Conservation (phyloP, 768 basidiomycete genomes). For the Asterophora parasitica region DNA sequence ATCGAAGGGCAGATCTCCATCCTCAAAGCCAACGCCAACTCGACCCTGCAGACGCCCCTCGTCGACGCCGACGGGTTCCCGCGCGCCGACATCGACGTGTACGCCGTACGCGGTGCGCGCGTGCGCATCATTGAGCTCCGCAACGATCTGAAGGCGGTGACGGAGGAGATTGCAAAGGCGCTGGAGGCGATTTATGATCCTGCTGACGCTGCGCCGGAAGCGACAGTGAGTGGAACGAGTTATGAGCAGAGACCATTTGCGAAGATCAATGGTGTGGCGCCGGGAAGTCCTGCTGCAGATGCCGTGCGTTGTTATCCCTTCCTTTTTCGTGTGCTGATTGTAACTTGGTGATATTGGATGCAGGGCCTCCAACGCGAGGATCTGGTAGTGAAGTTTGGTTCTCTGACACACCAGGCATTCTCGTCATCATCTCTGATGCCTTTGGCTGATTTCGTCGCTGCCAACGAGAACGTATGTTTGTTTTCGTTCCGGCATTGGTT, state of each 20-base stretch:
- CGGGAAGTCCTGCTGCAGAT: slow-evolving; percentile 74
- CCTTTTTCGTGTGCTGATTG: background rate
- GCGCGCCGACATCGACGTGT: slow-evolving; percentile 80
- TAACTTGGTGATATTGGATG: too few species aligned
- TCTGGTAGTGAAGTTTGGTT: slow-evolving; percentile 70
- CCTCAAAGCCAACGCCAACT: slow-evolving; percentile 55
- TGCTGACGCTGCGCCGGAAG: slow-evolving; percentile 1
- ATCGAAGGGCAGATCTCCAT: slow-evolving; percentile 58
- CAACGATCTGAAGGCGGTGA: slow-evolving; percentile 69
- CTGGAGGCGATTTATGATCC: slow-evolving; percentile 68
- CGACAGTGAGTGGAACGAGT: background rate
- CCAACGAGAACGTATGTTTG: slow-evolving; percentile 68
- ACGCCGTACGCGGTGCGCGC: slow-evolving; percentile 70
- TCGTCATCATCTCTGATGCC: slow-evolving; percentile 51
- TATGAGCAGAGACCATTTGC: slow-evolving; percentile 55
- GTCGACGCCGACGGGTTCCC: slow-evolving; percentile 90
- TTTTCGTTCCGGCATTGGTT: too few species aligned
- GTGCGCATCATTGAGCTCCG: slow-evolving; percentile 73
- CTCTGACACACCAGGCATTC: slow-evolving; percentile 51
- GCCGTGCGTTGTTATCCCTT: slow-evolving; percentile 48
- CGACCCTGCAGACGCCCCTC: slow-evolving; percentile 67
- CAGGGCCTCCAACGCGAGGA: slow-evolving; percentile 70
- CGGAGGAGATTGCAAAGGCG: slow-evolving; percentile 60
- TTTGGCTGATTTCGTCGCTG: slow-evolving; percentile 68
- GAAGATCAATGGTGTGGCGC: slow-evolving; percentile 75